Evolutionary conservation across 2,329 filamentous ascomycete species (phyloP).

Genomic region (Dactylellina drechsleri): DNA sequence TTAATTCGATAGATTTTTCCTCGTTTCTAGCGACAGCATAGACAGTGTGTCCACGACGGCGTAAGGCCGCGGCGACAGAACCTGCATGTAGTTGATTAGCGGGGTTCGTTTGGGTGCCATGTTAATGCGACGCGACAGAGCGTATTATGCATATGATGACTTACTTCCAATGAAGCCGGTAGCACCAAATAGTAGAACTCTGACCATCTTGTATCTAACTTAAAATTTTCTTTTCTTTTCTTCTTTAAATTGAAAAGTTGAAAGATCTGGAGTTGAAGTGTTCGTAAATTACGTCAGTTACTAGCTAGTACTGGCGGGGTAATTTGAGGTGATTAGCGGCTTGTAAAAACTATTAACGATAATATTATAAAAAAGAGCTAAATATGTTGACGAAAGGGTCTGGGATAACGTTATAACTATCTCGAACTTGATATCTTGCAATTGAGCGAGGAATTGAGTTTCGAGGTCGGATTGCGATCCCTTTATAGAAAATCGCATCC

Average conservation of each 20-base stretch:
- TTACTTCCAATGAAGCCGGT: conserved; percentile 60
- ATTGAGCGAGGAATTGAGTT: too few relatives aligned
- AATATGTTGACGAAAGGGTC: too few relatives aligned
- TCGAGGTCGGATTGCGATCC: too few relatives aligned
- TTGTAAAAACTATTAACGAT: too few relatives aligned
- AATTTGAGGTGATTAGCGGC: too few relatives aligned
- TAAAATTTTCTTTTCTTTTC: not conserved
- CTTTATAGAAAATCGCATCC: too few relatives aligned
- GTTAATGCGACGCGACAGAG: conserved; percentile 54
- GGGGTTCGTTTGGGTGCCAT: not conserved
- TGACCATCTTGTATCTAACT: conserved; percentile 58
- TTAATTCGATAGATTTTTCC: conserved; percentile 60
- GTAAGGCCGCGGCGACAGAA: conserved; percentile 55
- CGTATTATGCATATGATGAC: conserved; percentile 52
- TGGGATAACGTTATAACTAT: too few relatives aligned
- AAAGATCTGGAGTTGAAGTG: not conserved
- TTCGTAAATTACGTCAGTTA: not conserved
- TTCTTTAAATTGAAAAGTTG: not conserved
- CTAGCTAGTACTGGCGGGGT: too few relatives aligned
- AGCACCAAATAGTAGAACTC: conserved; percentile 60
- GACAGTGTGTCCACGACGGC: conserved; percentile 60
- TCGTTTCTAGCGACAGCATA: conserved; percentile 61
- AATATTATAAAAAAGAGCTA: too few relatives aligned
- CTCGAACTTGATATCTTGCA: too few relatives aligned
- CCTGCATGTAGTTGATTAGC: conserved; percentile 16